A percentile compares a stretch with the other conserved stretches of the same genome.
These are phyloP conservation scores for Amanita rimosa DNA, from an alignment of 768 basidiomycete genomes.

Conservation along the genomic window DNA sequence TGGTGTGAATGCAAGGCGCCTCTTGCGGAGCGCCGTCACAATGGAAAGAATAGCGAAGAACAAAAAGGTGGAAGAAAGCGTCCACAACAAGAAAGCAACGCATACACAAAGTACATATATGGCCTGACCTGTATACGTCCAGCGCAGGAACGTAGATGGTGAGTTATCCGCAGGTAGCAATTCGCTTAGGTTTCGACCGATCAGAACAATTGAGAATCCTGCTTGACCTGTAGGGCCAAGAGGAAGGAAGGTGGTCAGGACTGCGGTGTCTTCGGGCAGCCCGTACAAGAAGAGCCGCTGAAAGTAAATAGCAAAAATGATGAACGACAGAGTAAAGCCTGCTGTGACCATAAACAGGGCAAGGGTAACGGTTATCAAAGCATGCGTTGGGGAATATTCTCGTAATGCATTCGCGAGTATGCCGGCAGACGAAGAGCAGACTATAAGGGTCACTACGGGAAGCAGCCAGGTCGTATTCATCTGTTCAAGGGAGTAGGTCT, in stretches of 20 bases:
- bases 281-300: conserved; percentile 47
- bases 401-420: conserved; percentile 41
- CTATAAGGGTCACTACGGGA: conserved; percentile 64
- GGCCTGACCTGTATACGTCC: conserved; percentile 18
- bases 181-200: conserved; percentile 36
- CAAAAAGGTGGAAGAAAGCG: conserved; percentile 53
- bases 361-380: conserved; percentile 42
- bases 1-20: conserved; percentile 38
- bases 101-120: conserved; percentile 37
- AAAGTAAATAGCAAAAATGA: conserved; percentile 58
- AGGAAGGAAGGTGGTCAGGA: conserved; percentile 61
- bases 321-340: conserved; percentile 48
- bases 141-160: conserved; percentile 23
- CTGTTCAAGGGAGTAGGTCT: conserved; percentile 40
- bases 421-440: conserved; percentile 58
- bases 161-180: conserved; percentile 23
- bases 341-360: conserved; percentile 45
- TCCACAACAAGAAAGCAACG: conserved; percentile 45
- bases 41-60: conserved; percentile 43
- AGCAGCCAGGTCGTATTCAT: conserved; percentile 65
- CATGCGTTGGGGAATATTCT: conserved; percentile 30
- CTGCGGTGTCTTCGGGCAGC: conserved; percentile 30
- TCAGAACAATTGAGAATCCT: conserved; percentile 42
- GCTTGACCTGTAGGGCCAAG: conserved; percentile 66
- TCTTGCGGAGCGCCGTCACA: conserved; percentile 26